Evolutionary conservation across 139 green algal genomes (phyloP), one percentile per base, ranked within the genome.

Genomic region (Desmodesmus armatus): DNA sequence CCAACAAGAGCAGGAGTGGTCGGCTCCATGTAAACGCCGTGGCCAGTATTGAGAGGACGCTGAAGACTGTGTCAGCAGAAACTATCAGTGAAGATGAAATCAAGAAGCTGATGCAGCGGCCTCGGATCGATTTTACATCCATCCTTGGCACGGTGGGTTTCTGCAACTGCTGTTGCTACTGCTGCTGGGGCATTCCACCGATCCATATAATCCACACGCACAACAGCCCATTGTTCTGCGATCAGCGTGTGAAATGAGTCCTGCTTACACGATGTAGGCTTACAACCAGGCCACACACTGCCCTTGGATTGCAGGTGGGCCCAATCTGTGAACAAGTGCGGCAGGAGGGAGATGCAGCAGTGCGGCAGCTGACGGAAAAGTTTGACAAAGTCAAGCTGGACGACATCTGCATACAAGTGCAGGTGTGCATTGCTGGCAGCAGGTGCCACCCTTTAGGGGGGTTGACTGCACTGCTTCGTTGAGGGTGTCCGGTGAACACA

Each of bases 241-340:
- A n/a, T n/a, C n/a, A n/a, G n/a, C n/a, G n/a, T n/a, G n/a, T n/a
- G n/a, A n/a, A n/a, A n/a, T n/a, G n/a, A n/a, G n/a, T n/a, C n/a
- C n/a, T n/a, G n/a, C n/a, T n/a, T n/a, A n/a, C n/a, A n/a, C n/a
- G n/a, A n/a, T n/a, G 21, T 62, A 62, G 51, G 21, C 21, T 62
- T 17, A 62, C 51, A 19, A 27, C 51, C 19, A 62, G 19, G 51
- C 1, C 51, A 17, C 51, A 62, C 58, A 67, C 6, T 1, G 19
- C 63, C 43, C 15, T 72, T 72, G 29, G 15, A 15, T 9, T 41
- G 29, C 90, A 98, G 96, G 95, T 98, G 17, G 67, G 81, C 0
- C 97, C 97, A 0, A 99, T 99, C 65, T 90, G 98, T 51, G 94
- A 99, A 49, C 87, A 91, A 35, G 97, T 99, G 21, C 88, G 92